phyloP scores from a whole-genome alignment of 2,329 filamentous ascomycete genomes.

The Ceratocystis papillata region DNA sequence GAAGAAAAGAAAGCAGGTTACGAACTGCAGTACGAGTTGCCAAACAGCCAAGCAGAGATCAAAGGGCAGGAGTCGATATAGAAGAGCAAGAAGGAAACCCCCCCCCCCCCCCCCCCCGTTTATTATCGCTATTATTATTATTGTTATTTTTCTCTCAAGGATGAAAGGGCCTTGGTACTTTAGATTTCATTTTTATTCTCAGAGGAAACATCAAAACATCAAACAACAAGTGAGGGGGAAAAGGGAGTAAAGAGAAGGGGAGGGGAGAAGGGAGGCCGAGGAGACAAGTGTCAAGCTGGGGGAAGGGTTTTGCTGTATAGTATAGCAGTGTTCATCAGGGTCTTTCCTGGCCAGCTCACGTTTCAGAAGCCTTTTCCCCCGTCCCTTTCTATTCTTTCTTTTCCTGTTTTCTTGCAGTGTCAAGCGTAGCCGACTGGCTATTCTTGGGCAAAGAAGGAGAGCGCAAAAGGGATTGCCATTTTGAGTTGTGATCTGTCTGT shows the following conservation, averaged over 20 bases:
- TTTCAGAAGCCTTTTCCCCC: background rate
- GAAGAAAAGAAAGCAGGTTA: background rate
- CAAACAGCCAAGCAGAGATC: background rate
- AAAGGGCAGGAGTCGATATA: background rate
- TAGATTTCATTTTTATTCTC: background rate
- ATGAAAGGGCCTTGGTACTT: background rate
- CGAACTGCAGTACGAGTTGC: no score
- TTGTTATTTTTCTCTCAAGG: background rate
- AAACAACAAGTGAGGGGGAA: background rate
- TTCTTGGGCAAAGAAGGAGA: background rate
- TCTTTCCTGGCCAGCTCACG: background rate
- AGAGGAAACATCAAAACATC: slow-evolving; percentile 2
- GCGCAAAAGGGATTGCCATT: background rate
- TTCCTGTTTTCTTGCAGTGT: background rate
- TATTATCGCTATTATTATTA: no score
- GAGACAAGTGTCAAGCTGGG: background rate
- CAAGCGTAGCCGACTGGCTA: background rate
- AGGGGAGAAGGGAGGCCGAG: background rate
- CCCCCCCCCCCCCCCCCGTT: background rate
- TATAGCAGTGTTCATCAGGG: background rate
- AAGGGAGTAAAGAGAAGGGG: background rate
- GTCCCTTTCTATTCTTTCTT: background rate
- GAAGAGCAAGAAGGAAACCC: background rate
- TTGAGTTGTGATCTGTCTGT: no score
- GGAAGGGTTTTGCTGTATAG: background rate